phyloP scores from a whole-genome alignment of 768 basidiomycete genomes.

The Infundibulicybe gibba region DNA sequence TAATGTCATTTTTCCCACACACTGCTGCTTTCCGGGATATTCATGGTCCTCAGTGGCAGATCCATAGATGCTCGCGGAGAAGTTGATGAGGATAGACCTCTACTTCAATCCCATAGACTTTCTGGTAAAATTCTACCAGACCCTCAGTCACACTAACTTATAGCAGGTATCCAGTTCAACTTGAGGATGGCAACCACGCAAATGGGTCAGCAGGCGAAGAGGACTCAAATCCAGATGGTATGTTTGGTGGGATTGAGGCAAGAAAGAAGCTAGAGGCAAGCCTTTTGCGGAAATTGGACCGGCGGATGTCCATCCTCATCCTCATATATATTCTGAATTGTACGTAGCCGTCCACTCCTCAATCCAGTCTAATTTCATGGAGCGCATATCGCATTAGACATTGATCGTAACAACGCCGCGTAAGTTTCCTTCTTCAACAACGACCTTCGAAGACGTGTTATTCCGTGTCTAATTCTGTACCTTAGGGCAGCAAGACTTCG shows the following conservation, averaged over 20 bases:
- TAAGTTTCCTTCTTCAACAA: slow-evolving; percentile 20
- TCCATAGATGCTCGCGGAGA: too few species aligned
- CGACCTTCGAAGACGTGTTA: neutral
- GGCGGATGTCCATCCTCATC: slow-evolving; percentile 44
- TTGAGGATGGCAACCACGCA: too few species aligned
- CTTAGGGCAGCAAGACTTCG: slow-evolving; percentile 58
- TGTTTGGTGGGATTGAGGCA: slow-evolving; percentile 22
- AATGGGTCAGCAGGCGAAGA: neutral
- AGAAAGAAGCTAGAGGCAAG: slow-evolving; percentile 24
- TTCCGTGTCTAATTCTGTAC: neutral
- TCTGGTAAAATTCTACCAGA: slow-evolving; percentile 6
- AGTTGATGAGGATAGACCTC: neutral
- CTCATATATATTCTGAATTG: slow-evolving; percentile 47
- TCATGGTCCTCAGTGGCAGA: too few species aligned
- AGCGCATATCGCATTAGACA: slow-evolving; percentile 39
- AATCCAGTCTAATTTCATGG: neutral
- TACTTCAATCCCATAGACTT: neutral
- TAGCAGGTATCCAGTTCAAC: too few species aligned
- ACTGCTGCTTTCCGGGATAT: too few species aligned
- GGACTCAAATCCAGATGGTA: slow-evolving; percentile 17
- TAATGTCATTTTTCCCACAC: too few species aligned
- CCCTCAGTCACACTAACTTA: too few species aligned
- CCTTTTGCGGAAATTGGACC: slow-evolving; percentile 47
- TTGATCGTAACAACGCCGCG: slow-evolving; percentile 72
- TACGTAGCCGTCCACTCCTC: slow-evolving; percentile 10